Base-by-base conservation (phyloP, 768 basidiomycete species). In the Macrolepiota albuminosa region DNA sequence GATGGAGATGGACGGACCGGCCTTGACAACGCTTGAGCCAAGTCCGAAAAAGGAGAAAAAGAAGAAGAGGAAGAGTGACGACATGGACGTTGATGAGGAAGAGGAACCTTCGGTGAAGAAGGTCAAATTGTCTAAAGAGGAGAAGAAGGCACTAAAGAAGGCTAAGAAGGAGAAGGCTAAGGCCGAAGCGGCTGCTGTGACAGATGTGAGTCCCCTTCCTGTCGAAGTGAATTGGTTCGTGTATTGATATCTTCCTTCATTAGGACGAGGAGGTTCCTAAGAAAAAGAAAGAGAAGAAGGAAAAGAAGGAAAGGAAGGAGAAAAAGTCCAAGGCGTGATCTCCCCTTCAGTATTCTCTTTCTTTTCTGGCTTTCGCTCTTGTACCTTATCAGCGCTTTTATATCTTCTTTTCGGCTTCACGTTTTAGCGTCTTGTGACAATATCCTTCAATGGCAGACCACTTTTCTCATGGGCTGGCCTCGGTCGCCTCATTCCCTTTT, bases 101-200 rank as follows among this genome's bases (percentile, higher is more conserved):
- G 79, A 81, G 39, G 83, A 80, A 59, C 79, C 75, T 29, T 76
- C 84, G 7, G 63, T 75, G 54, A 91, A 91, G 75, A 91, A 91
- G 75, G 78, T 79, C 59, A 91, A 91, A 76, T 66, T 89, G 51
- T 86, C 86, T 24, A 92, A 91, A 73, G 89, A 91, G 74, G 90
- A 93, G 75, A 91, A 91, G 79, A 91, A 89, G 77, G 87, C 89
- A 18, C 72, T 88, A 71, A 92, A 90, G 73, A 91, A 88, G 73
- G 86, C 85, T 47, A 81, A 82, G 70, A 90, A 90, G 75, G 80
- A 83, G 66, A 77, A 83, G 65, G 81, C 75, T n/a, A 85, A 83
- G 71, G 73, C 69, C 37, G 81, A 80, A 64, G 78, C 73, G 21
- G 79, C 64, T 21, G 78, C 72, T 24, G 77, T 67, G 21, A 77